Conservation (phyloP, 1,139 yeast species). For the Suzukiozyma palmioleophila region DNA sequence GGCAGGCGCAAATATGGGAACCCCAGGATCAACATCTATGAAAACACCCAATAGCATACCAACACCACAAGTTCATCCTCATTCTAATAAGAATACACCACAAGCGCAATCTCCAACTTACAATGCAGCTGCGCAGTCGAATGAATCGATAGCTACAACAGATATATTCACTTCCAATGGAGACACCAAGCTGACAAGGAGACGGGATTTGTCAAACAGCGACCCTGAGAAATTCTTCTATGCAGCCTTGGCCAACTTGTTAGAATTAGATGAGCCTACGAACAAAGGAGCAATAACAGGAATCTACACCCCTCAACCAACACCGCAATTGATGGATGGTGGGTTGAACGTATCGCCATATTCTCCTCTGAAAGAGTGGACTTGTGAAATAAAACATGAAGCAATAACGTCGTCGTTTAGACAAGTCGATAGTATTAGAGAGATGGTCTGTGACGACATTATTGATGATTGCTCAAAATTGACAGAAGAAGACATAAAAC, state of each 20-base stretch:
- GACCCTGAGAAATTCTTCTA: slow-evolving; percentile 50
- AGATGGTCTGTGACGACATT: slow-evolving; percentile 27
- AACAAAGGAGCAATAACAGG: slow-evolving; percentile 15
- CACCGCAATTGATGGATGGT: slow-evolving; percentile 8
- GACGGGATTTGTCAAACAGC: slow-evolving; percentile 42
- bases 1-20: slow-evolving; percentile 27
- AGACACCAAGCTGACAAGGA: slow-evolving; percentile 34
- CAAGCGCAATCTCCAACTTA: slow-evolving; percentile 35
- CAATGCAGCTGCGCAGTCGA: slow-evolving; percentile 8
- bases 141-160: slow-evolving; percentile 19
- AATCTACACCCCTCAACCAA: slow-evolving; percentile 16
- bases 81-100: slow-evolving; percentile 42
- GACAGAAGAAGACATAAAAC: slow-evolving; percentile 5
- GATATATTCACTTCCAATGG: slow-evolving; percentile 22
- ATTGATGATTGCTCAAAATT: slow-evolving; percentile 25
- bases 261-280: slow-evolving; percentile 42
- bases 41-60: slow-evolving; percentile 45
- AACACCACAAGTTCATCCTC: slow-evolving; percentile 38
- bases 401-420: slow-evolving; percentile 45
- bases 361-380: slow-evolving; percentile 31
- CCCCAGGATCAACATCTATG: slow-evolving; percentile 41
- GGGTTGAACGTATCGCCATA: slow-evolving; percentile 23
- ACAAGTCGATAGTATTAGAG: slow-evolving; percentile 36
- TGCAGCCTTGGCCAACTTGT: slow-evolving; percentile 47
- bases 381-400: slow-evolving; percentile 41